Evolutionary conservation across 257 asterid genomes (phyloP), one percentile per base, ranked within the genome.

Genomic region (Ophiorrhiza pumila): DNA sequence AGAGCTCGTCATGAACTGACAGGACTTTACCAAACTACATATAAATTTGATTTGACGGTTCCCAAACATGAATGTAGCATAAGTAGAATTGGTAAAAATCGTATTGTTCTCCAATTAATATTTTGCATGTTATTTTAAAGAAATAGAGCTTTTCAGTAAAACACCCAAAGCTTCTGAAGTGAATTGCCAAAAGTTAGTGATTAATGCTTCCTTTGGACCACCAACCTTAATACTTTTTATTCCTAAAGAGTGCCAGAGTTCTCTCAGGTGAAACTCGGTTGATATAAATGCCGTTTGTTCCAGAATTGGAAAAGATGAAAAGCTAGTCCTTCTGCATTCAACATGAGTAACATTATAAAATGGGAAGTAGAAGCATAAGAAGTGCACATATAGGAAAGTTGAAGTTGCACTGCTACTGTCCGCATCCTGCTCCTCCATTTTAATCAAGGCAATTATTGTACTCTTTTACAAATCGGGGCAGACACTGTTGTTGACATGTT

Each of bases 251-350:
- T 23, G 27, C 62, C 62, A 55, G 42, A n/a, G 41, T 45, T 66
- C 66, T 66, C 45, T 32, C 29, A 18, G 43, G 60, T n/a, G 58
- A 65, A 55, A 41, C 32, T 47, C 45, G 78, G 35, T 74, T 69
- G 78, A 67, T 25, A 74, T 66, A 68, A 68, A 55, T 67, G 68
- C 46, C 57, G 35, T n/a, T n/a, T 35, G 74, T 43, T 41, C 27
- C 59, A 61, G 45, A 65, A 41, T 64, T 66, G 50, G 56, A 31
- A 45, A 45, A n/a, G 64, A 10, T 65, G 41, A n/a, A 56, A 68
- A 25, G 57, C 73, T 45, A 41, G 37, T 7, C 25, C 55, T 58
- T 68, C 58, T 41, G 50, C 45, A 22, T 46, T 52, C 27, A 37
- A 50, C 63, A 22, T 17, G 46, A 39, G 49, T 69, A 8, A 29